Conservation (phyloP, 768 basidiomycete species). For the Galerina marginata region DNA sequence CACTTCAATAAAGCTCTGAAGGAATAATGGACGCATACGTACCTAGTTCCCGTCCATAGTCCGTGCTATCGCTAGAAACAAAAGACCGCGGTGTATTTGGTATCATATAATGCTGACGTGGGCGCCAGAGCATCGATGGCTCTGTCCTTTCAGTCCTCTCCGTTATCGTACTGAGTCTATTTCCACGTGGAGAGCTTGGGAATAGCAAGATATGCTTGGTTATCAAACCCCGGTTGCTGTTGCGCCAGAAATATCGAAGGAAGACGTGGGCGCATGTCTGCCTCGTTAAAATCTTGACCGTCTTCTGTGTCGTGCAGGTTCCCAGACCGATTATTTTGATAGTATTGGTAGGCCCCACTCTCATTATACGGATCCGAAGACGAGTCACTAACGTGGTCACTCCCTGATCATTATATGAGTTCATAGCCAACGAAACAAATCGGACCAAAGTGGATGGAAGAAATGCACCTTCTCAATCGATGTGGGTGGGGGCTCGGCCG, state of each 20-base stretch:
- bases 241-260: constrained; percentile 69
- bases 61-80: constrained; percentile 52
- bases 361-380: constrained; percentile 11
- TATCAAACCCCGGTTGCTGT: constrained; percentile 48
- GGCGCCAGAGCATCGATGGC: constrained; percentile 53
- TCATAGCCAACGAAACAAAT: neutral
- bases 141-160: constrained; percentile 73
- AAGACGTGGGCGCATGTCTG: constrained; percentile 49
- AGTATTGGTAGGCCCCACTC: constrained; percentile 9
- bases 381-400: constrained; percentile 7
- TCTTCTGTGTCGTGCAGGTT: constrained; percentile 18
- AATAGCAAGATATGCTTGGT: constrained; percentile 37
- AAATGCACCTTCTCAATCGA: constrained; percentile 67
- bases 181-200: constrained; percentile 30
- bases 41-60: constrained; percentile 71
- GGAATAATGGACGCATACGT: constrained; percentile 22
- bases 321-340: constrained; percentile 23
- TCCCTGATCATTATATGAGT: constrained; percentile 5
- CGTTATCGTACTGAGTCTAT: constrained; percentile 64
- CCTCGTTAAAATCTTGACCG: constrained; percentile 27
- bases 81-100: constrained; percentile 46
- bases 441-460: constrained; percentile 27
- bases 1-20: neutral
- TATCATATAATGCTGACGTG: constrained; percentile 42
- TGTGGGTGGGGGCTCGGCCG: constrained; percentile 33